Evolutionary conservation across 768 basidiomycete genomes (phyloP), one percentile per base, ranked within the genome.

Genomic region (Mycena vitilis): DNA sequence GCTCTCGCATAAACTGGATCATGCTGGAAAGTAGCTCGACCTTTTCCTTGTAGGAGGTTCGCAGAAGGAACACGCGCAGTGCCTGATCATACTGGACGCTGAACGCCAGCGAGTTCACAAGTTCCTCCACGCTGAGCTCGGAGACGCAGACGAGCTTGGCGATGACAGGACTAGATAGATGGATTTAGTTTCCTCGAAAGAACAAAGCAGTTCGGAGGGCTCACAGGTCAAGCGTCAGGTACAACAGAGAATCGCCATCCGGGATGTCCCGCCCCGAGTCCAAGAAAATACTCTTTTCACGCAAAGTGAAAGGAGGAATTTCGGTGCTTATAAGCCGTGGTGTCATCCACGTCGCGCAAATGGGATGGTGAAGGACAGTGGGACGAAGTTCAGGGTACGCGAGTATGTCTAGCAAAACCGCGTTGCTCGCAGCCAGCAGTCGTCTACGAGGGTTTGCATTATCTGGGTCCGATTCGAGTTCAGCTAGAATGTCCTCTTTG

Each of bases 351-450:
- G 60, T 58, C 1, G 56, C 11, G 44, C 54, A 62, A 8, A 72
- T 66, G 1, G 71, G 71, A 59, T 72, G 71, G 34, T 44, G 52
- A 9, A 55, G 48, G 2, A 70, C 58, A 16, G 52, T 9, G 9
- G 51, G 10, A 6, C 68, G 60, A n/a, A 62, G 51, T 23, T 72
- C 71, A 1, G 68, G 68, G 25, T 72, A 72, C 9, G 68, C 68
- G 1, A 70, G 6, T 25, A 72, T 70, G 51, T 72, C 71, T 22
- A 70, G 48, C 4, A 72, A 52, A 3, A 67, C 5, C 0, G 63
- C 68, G 34, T 72, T 72, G 60, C 51, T 69, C 9, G 45, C 60
- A 15, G 42, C 58, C 5, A 68, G 63, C 5, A 71, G 18, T 4
- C 55, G 60, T 18, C 30, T 38, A 9, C 66, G 65, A 36, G 44